Evolutionary conservation across 352 stramenopile genomes (phyloP), one percentile per base, ranked within the genome.

Genomic region (Blastocystis sp.): DNA sequence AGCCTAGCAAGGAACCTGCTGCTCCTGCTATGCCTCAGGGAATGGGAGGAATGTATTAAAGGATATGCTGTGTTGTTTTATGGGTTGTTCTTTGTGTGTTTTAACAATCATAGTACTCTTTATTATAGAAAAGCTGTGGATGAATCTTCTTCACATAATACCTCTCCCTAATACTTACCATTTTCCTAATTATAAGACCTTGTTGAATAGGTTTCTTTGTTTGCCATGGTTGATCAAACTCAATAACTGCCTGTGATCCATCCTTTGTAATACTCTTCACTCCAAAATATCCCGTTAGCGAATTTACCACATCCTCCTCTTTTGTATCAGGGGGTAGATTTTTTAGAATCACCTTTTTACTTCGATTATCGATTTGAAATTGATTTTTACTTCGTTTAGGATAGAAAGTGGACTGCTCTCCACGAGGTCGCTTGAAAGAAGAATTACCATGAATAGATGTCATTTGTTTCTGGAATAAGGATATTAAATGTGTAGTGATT

Each of bases 1-100:
- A 62, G 33, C 77, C 77, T 37, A 53, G 27, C 22, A 88, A 88
- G 77, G 77, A 88, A 53, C 77, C 77, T 88, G 77, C 77, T 19
- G 57, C 3, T 44, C 56, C 57, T 9, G 78, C 56, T 13, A 89
- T 89, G 78, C 78, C 78, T 48, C 60, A 76, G 42, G 78, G 78
- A 79, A 89, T 89, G 78, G 78, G 78, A 56, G 78, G 78, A 19
- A 89, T 89, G 78, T 89, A 89, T 44, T 89, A 89, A 89, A 40
- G 15, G 4, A 48, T n/a, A n/a, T n/a, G 15, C 11, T 73, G 60
- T 70, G 19, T 75, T 58, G 22, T 69, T 76, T 87, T 75, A 70
- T 73, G 57, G 35, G 33, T 22, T 87, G 33, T 11, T 37, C 17
- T 70, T 42, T 75, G 37, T 84, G 27, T 70, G 27, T 75, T 37